A percentile compares a stretch with the other conserved stretches of the same genome.
phyloP scores from a whole-genome alignment of 352 stramenopile genomes.

The Aphanomyces cochlioides region DNA sequence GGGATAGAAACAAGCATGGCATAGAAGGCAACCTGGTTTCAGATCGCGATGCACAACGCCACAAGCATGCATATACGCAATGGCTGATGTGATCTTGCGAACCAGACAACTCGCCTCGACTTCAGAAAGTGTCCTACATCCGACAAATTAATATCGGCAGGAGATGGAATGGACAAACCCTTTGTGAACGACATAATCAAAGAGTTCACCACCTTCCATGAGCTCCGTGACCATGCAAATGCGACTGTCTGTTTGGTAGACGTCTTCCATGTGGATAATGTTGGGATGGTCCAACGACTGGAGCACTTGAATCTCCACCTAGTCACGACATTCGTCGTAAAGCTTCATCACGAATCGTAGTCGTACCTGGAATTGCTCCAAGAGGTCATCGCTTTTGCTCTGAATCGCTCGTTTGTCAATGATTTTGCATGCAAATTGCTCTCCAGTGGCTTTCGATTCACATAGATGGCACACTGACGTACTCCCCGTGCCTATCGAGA shows the following conservation, averaged over 20 bases:
- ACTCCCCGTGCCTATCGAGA: slow-evolving; percentile 60
- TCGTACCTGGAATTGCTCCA: slow-evolving; percentile 82
- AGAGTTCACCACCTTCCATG: slow-evolving; percentile 83
- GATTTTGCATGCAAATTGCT: slow-evolving; percentile 76
- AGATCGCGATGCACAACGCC: slow-evolving; percentile 87
- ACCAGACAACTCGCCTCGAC: slow-evolving; percentile 82
- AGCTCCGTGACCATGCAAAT: slow-evolving; percentile 91
- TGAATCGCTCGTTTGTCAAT: slow-evolving; percentile 78
- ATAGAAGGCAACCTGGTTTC: slow-evolving; percentile 59
- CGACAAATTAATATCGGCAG: slow-evolving; percentile 8
- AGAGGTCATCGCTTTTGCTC: slow-evolving; percentile 66
- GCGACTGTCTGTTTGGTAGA: slow-evolving; percentile 78
- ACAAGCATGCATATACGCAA: slow-evolving; percentile 86
- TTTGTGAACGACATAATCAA: slow-evolving; percentile 89
- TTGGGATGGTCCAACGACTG: slow-evolving; percentile 85
- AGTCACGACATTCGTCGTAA: too few relatives aligned
- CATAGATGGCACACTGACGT: slow-evolving; percentile 85
- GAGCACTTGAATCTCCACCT: slow-evolving; percentile 85
- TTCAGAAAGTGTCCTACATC: slow-evolving; percentile 71
- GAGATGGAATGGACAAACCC: slow-evolving; percentile 38
- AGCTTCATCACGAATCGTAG: neutral
- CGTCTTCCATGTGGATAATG: slow-evolving; percentile 86
- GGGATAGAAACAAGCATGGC: neutral
- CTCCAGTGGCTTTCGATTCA: slow-evolving; percentile 52
- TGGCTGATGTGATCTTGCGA: slow-evolving; percentile 84